These are phyloP conservation scores for Rhodosporidiobolus odoratus DNA, from an alignment of 768 basidiomycete genomes.

Conservation along the genomic window DNA sequence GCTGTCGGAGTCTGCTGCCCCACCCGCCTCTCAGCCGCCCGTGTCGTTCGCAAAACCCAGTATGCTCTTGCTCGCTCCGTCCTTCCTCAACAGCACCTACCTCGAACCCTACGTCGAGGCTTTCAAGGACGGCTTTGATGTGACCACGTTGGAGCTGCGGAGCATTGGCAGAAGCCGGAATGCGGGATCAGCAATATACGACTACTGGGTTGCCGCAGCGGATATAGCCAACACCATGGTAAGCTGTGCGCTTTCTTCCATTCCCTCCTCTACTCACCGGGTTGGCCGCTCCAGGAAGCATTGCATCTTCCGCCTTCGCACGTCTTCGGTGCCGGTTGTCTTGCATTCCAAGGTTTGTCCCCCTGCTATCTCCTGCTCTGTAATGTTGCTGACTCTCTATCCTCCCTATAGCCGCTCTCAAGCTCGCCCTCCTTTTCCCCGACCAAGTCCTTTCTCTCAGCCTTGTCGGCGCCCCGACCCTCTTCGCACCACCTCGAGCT, in stretches of 20 bases:
- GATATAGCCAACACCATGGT: conserved; percentile 15
- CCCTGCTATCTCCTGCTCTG: background rate
- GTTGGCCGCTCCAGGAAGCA: conserved; percentile 6
- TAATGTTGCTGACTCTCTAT: background rate
- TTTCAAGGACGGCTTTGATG: background rate
- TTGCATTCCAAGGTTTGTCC: conserved; percentile 15
- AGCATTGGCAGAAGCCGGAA: conserved; percentile 2
- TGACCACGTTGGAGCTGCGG: conserved; percentile 2
- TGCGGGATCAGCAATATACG: background rate
- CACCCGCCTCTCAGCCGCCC: background rate
- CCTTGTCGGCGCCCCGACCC: conserved; percentile 18
- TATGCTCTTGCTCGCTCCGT: conserved; percentile 11
- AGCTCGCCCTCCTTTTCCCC: conserved; percentile 21
- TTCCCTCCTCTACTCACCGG: background rate
- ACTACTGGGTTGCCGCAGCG: background rate
- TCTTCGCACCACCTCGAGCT: conserved; percentile 18
- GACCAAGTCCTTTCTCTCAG: conserved; percentile 7
- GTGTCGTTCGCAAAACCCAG: background rate
- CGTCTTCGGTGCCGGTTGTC: conserved; percentile 14
- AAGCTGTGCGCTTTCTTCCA: background rate
- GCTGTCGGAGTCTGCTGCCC: background rate
- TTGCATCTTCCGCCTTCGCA: conserved; percentile 14
- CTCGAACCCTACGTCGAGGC: conserved; percentile 11
- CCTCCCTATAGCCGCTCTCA: conserved; percentile 4
- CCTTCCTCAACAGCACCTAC: conserved; percentile 3